Conservation (phyloP, 768 basidiomycete genomes). For the Mycena kentingensis region DNA sequence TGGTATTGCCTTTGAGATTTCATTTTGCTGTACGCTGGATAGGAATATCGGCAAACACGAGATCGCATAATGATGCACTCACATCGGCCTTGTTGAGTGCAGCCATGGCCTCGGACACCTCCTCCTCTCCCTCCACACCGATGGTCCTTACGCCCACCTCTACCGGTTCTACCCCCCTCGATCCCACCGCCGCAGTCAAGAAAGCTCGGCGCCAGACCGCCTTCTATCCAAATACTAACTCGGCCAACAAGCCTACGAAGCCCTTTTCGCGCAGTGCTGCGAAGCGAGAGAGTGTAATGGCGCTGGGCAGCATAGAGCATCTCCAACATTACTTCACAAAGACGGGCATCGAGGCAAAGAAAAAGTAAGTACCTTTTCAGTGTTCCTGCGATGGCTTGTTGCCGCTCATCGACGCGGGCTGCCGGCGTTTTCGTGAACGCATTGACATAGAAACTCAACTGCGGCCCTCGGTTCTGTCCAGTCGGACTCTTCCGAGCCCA, state of each 20-base stretch:
- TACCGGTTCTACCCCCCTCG: conserved; percentile 42
- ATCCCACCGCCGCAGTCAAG: conserved; percentile 34
- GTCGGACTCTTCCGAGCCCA: conserved; percentile 3
- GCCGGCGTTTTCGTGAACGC: conserved; percentile 19
- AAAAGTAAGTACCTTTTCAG: conserved; percentile 53
- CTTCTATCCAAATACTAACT: conserved; percentile 75
- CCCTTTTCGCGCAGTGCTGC: conserved; percentile 90
- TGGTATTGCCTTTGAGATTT: no score
- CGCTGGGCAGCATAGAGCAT: conserved; percentile 94
- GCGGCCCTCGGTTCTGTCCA: conserved; percentile 7
- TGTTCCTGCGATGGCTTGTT: conserved; percentile 1
- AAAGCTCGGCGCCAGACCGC: conserved; percentile 70
- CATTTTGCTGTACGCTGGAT: no score
- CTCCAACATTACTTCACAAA: conserved; percentile 95
- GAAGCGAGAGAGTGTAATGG: conserved; percentile 91
- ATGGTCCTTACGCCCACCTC: conserved; percentile 63
- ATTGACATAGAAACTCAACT: conserved; percentile 21
- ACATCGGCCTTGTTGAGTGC: not conserved
- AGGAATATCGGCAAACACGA: no score
- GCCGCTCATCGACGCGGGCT: conserved; percentile 9
- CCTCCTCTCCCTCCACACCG: conserved; percentile 51
- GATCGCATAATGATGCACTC: no score
- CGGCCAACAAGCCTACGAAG: conserved; percentile 72
- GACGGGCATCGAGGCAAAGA: conserved; percentile 73
- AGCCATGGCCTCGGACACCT: conserved; percentile 25